Percentiles rank a stretch among this genome's conserved stretches.
Conservation (phyloP, 2,329 filamentous ascomycete species). For the Trichoderma breve region DNA sequence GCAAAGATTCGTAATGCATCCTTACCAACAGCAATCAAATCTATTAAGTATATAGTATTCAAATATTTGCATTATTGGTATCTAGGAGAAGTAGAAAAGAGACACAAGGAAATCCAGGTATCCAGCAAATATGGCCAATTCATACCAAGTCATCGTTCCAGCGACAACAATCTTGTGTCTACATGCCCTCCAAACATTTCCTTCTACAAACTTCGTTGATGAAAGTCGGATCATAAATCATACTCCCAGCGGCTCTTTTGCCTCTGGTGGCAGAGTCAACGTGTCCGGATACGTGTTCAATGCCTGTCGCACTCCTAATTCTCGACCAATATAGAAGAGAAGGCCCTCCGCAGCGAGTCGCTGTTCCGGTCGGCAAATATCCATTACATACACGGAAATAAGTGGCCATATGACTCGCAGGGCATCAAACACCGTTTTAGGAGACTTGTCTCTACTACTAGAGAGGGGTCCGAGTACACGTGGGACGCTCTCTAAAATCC, state of each 20-base stretch:
- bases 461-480: conserved; percentile 27
- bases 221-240: background rate
- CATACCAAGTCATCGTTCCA: background rate
- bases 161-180: background rate
- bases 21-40: background rate
- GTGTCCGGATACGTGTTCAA: conserved; percentile 27
- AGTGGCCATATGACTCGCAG: conserved; percentile 41
- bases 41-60: background rate
- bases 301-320: conserved; percentile 39
- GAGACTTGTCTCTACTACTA: conserved; percentile 30
- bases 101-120: background rate
- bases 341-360: conserved; percentile 29
- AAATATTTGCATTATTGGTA: background rate
- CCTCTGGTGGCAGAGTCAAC: conserved; percentile 29
- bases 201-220: background rate
- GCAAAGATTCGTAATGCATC: too few species aligned
- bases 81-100: background rate
- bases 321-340: conserved; percentile 36
- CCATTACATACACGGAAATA: conserved; percentile 32
- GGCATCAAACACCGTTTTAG: conserved; percentile 37
- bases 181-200: background rate
- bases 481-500: conserved; percentile 31
- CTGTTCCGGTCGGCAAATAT: conserved; percentile 31
- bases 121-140: background rate
- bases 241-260: conserved; percentile 26